Conservation (phyloP, 306 rosid species). For the Trifolium pratense region DNA sequence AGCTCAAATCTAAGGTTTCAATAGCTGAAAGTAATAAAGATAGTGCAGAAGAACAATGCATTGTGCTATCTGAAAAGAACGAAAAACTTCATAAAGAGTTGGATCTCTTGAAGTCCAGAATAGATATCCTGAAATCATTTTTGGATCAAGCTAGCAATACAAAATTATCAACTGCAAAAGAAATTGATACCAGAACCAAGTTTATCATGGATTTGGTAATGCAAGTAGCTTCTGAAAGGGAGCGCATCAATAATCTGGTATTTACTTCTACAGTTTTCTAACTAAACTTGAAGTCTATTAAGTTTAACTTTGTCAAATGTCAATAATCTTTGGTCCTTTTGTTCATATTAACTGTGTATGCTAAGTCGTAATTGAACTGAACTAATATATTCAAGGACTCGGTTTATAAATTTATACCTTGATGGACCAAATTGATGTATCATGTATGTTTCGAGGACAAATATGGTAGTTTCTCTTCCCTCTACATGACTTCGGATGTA, state of each 20-base stretch:
- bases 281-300: neutral
- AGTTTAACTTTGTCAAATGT: neutral
- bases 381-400: neutral
- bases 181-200: constrained; percentile 63
- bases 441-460: too few relatives aligned
- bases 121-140: constrained; percentile 61
- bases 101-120: constrained; percentile 58
- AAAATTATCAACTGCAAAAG: constrained; percentile 58
- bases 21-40: constrained; percentile 78
- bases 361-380: neutral
- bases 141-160: constrained; percentile 60
- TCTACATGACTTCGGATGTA: too few relatives aligned
- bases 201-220: constrained; percentile 73
- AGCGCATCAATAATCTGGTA: constrained; percentile 82
- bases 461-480: too few relatives aligned
- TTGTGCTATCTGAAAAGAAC: constrained; percentile 66
- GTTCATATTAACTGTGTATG: neutral
- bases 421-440: too few relatives aligned
- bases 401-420: neutral
- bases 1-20: constrained; percentile 85
- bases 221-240: constrained; percentile 74
- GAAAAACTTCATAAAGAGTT: constrained; percentile 68
- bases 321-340: neutral
- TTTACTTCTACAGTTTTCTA: constrained; percentile 8
- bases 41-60: constrained; percentile 65